phyloP scores from a whole-genome alignment of 495 filamentous ascomycete genomes.

The Penicillium verhagenii region DNA sequence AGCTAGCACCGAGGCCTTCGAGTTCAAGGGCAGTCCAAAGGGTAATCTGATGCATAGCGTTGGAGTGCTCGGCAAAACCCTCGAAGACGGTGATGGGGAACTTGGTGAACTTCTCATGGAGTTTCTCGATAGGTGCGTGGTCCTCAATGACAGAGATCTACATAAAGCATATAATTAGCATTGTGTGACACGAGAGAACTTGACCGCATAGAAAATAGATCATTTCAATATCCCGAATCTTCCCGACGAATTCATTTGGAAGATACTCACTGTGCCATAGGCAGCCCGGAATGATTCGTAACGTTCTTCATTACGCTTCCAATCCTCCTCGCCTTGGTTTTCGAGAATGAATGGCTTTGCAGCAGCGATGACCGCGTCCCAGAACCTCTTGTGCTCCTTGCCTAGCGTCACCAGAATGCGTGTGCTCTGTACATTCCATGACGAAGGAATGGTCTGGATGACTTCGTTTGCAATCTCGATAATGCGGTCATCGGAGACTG shows the following conservation, averaged over 20 bases:
- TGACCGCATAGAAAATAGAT: too few relatives aligned
- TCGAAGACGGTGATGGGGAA: background rate
- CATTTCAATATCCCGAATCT: background rate
- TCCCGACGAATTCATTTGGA: background rate
- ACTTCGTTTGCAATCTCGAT: background rate
- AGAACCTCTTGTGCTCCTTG: conserved; percentile 1
- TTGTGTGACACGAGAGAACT: background rate
- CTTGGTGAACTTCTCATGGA: background rate
- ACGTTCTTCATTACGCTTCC: background rate
- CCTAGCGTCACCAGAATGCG: background rate
- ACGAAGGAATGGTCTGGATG: background rate
- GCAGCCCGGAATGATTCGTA: background rate
- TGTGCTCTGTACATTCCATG: background rate
- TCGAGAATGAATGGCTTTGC: background rate
- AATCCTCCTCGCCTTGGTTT: background rate
- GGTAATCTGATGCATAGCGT: background rate
- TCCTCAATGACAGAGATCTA: conserved; percentile 1
- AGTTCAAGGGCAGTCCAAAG: conserved; percentile 40
- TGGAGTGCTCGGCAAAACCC: background rate
- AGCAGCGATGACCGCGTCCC: background rate
- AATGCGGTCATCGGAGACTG: background rate
- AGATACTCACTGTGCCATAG: background rate
- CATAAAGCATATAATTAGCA: background rate
- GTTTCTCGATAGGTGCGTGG: background rate
- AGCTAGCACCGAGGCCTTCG: conserved; percentile 38